These are phyloP conservation scores for Colletotrichum zoysiae DNA, from an alignment of 2,329 filamentous ascomycete genomes.

Conservation along the genomic window DNA sequence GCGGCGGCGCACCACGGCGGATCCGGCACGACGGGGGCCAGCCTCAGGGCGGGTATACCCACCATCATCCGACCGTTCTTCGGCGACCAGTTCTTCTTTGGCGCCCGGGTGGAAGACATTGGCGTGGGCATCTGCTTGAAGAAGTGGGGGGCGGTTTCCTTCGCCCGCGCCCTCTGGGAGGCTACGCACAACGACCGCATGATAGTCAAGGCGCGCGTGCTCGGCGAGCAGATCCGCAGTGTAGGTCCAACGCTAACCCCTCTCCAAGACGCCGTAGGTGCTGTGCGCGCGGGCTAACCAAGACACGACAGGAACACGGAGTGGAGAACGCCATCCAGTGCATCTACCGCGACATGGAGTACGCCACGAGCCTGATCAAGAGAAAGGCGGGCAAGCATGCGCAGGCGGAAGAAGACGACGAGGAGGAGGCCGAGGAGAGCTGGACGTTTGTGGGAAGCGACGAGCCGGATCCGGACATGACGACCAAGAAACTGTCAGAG, in stretches of 20 bases:
- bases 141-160: slow-evolving; percentile 88
- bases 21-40: slow-evolving; percentile 93
- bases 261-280: background rate
- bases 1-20: slow-evolving; percentile 95
- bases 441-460: slow-evolving; percentile 88
- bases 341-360: slow-evolving; percentile 95
- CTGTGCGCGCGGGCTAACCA: slow-evolving; percentile 46
- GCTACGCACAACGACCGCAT: slow-evolving; percentile 91
- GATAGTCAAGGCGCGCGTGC: slow-evolving; percentile 83
- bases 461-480: slow-evolving; percentile 59
- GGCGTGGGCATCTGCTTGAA: slow-evolving; percentile 92
- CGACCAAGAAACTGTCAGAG: slow-evolving; percentile 54
- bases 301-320: slow-evolving; percentile 80
- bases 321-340: slow-evolving; percentile 91
- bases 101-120: slow-evolving; percentile 87
- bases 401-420: slow-evolving; percentile 59
- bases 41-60: slow-evolving; percentile 88
- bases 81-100: slow-evolving; percentile 98
- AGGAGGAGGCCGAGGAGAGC: slow-evolving; percentile 80
- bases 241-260: slow-evolving; percentile 63
- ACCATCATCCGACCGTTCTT: slow-evolving; percentile 98
- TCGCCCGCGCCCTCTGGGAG: slow-evolving; percentile 90
- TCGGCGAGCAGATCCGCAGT: slow-evolving; percentile 89
- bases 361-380: slow-evolving; percentile 86
- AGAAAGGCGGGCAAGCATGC: slow-evolving; percentile 67